These are phyloP conservation scores for Plenodomus lindquistii DNA, from an alignment of 2,329 filamentous ascomycete genomes.

Conservation along the genomic window DNA sequence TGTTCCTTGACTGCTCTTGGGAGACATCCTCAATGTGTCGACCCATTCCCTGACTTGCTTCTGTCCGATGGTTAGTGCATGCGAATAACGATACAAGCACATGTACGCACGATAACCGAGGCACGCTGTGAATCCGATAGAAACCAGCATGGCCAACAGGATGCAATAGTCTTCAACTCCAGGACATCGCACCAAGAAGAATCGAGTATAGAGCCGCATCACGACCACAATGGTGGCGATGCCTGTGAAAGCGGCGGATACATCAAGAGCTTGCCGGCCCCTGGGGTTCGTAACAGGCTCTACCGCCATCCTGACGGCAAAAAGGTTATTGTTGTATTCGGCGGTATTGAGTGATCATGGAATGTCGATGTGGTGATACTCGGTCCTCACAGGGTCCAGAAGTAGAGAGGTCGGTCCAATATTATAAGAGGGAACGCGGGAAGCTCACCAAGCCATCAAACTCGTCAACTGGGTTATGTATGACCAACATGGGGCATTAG, in stretches of 20 bases:
- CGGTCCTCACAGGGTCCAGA: neutral
- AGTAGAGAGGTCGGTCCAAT: neutral
- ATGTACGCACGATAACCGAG: conserved; percentile 34
- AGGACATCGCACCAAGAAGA: conserved; percentile 31
- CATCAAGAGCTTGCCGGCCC: conserved; percentile 24
- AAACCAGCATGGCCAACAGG: conserved; percentile 31
- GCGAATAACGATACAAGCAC: neutral
- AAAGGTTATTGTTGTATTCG: neutral
- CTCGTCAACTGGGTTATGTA: neutral
- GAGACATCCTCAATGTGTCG: conserved; percentile 21
- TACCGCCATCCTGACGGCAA: neutral
- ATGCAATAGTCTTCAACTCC: conserved; percentile 37
- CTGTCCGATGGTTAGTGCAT: conserved; percentile 18
- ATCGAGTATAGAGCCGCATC: conserved; percentile 35
- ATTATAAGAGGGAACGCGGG: neutral
- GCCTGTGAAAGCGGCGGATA: conserved; percentile 32
- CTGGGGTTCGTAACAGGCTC: conserved; percentile 20
- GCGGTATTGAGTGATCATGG: neutral
- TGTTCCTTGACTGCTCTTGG: conserved; percentile 17
- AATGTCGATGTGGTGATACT: neutral
- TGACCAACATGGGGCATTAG: neutral
- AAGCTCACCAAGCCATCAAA: neutral
- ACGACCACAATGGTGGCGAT: conserved; percentile 26
- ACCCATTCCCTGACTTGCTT: conserved; percentile 38
- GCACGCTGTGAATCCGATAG: conserved; percentile 31